Evolutionary conservation across 768 basidiomycete species (phyloP), one percentile per base, ranked within the genome.

Genomic region (Boletus reticuloceps): DNA sequence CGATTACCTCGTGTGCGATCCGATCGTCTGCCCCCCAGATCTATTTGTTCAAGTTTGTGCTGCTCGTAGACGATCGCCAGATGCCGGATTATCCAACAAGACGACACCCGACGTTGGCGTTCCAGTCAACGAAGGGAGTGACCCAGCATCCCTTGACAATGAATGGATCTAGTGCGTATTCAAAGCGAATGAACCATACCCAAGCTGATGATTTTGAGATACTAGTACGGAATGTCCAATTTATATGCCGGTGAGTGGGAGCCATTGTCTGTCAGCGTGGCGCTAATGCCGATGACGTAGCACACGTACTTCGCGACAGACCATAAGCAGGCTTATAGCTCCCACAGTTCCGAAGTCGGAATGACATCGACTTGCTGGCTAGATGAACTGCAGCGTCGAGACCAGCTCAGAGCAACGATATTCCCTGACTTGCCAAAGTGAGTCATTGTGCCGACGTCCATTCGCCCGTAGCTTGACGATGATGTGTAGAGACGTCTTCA

Each of bases 261-360:
- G 32, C 3, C 34, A 36, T 29, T 29, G 27, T 29, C 6, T 38
- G 20, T 49, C 17, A 5, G 32, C 38, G n/a, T 19, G 29, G 22
- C 25, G 25, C 47, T 63, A 14, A 62, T 27, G 25, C 14, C 13
- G 43, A 38, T 42, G 40, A 19, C 19, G 22, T 53, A 79, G 78
- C 75, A 79, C 61, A 73, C 77, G 14, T 79, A 75, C 58, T 79
- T 81, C 52, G 77, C 74, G 32, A 77, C 78, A 7, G 80, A 81
- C 55, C 80, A 81, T 58, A 77, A 72, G 51, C 80, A 82, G 58
- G 73, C 77, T 6, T 78, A 67, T 61, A 59, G 69, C 22, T 20
- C 64, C 17, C 45, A 56, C 40, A 54, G 58, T 34, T 51, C 58
- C 25, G 48, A 50, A 8, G 45, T 60, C n/a, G 60, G 48, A n/a